Evolutionary conservation across 106 monocot species (phyloP), one percentile per base, ranked within the genome.

Genomic region (Agapanthus africanus): DNA sequence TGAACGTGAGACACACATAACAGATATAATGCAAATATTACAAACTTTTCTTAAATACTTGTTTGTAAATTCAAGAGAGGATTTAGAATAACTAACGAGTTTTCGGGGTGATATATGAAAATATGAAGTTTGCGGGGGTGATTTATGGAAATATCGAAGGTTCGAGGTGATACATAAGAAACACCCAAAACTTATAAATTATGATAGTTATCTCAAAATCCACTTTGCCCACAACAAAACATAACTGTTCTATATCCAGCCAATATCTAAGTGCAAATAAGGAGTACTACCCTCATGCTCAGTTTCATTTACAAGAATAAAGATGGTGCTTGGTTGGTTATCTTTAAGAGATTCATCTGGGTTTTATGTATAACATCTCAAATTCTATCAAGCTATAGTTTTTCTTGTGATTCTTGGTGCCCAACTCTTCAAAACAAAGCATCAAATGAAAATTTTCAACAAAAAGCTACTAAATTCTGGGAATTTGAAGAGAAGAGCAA

Each of bases 391-490:
- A 70, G 31, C 40, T 80, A 35, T 28, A 61, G 61, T 23, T 19
- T 61, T 46, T 67, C 68, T 11, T 76, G 73, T 26, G 35, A 41
- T 38, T 70, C 85, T 23, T 78, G 75, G 76, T 81, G 84, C 35
- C 77, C 71, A 60, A n/a, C 52, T 70, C 77, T 66, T 28, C 79
- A 62, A 0, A 77, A 66, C 27, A 57, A 44, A 69, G 38, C 38
- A 0, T 59, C 57, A 18, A 66, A 82, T 65, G 47, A 21, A 40
- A 81, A 85, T 54, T 94, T 94, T 51, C 68, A 83, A 70, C 87
- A 95, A 77, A 91, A 69, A 72, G 75, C 72, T 8, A 81, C 65
- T 11, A 79, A 47, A 68, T 95, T 91, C 49, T 91, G 87, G 91
- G 83, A 75, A 68, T 95, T 79, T 40, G 80, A 88, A 28, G 83